phyloP scores from a whole-genome alignment of 441 rosid species.

The Corymbia citriodora region DNA sequence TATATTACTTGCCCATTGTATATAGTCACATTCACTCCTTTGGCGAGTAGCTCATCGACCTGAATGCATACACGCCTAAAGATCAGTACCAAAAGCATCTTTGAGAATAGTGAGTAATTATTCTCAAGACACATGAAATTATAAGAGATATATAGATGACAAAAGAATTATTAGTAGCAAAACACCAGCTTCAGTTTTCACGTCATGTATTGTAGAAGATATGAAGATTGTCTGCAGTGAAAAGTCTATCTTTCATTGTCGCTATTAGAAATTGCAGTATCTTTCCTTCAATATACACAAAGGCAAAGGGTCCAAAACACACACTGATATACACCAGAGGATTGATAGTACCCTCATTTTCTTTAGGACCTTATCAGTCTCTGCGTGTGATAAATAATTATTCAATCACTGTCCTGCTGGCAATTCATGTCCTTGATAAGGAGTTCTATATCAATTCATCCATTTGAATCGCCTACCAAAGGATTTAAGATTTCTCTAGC shows the following conservation, averaged over 20 bases:
- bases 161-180: not conserved
- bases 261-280: not conserved
- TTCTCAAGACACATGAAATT: not conserved
- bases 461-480: not conserved
- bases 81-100: not conserved
- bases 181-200: not conserved
- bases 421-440: not conserved
- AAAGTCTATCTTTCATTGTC: not conserved
- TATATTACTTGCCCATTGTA: conserved; percentile 82
- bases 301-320: not conserved
- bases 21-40: conserved; percentile 73
- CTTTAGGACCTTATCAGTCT: not conserved
- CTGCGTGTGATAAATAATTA: not conserved
- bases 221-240: not conserved
- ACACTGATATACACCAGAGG: not conserved
- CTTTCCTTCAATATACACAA: not conserved
- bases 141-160: not conserved
- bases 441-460: not conserved
- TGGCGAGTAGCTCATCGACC: conserved; percentile 86
- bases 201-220: not conserved
- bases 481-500: not conserved
- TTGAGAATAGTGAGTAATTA: not conserved
- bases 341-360: not conserved
- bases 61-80: conserved; percentile 2
- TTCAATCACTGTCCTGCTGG: not conserved